Evolutionary conservation across 805 yeast species (phyloP).

Genomic region (Wickerhamiella lipophila): DNA sequence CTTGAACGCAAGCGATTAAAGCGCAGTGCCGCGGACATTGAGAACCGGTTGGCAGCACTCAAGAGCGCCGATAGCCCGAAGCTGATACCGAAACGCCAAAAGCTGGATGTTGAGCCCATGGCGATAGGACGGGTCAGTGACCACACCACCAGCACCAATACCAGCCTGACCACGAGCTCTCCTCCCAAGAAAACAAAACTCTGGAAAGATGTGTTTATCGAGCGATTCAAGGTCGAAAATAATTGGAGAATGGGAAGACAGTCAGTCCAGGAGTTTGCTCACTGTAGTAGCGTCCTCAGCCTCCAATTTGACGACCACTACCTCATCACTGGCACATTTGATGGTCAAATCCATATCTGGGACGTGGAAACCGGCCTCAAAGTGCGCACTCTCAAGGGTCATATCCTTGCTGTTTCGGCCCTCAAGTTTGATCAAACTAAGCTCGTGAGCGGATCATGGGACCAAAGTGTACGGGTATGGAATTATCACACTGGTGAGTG

Average conservation of each 20-base stretch:
- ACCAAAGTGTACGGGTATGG: conserved; percentile 89
- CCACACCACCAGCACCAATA: no score
- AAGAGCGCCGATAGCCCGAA: neutral
- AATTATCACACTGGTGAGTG: conserved; percentile 90
- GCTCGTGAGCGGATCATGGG: conserved; percentile 83
- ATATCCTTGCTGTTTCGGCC: conserved; percentile 73
- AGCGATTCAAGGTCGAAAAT: conserved; percentile 78
- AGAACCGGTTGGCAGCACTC: conserved; percentile 21
- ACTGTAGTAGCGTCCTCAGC: conserved; percentile 43
- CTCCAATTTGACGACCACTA: conserved; percentile 70
- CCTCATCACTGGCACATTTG: conserved; percentile 85
- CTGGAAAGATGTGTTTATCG: conserved; percentile 91
- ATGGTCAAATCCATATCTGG: conserved; percentile 88
- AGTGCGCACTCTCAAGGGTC: conserved; percentile 72
- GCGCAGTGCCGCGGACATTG: conserved; percentile 25
- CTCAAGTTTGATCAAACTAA: conserved; percentile 79
- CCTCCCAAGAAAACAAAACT: conserved; percentile 43
- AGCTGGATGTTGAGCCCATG: neutral
- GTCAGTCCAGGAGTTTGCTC: conserved; percentile 55
- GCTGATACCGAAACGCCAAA: conserved; percentile 3
- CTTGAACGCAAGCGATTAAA: conserved; percentile 57
- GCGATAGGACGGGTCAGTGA: no score
- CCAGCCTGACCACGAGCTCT: no score
- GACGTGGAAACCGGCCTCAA: conserved; percentile 67
- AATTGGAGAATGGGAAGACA: conserved; percentile 87